phyloP scores from a whole-genome alignment of 1,139 yeast genomes.

The Ogataea hybrid region DNA sequence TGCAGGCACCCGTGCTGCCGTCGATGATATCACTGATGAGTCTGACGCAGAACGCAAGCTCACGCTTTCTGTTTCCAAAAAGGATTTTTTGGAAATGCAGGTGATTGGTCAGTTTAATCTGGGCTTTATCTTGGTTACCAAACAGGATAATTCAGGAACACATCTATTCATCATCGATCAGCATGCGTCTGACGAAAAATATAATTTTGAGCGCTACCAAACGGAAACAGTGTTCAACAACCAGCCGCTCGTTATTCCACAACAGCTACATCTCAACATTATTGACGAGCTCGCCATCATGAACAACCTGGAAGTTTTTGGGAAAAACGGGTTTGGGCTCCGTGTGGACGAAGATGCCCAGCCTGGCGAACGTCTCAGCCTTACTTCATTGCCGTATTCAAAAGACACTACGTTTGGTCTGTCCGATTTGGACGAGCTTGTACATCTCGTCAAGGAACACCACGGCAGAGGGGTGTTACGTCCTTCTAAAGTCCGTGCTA shows the following conservation, averaged over 20 bases:
- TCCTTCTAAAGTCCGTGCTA: conserved; percentile 75
- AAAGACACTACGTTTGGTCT: conserved; percentile 64
- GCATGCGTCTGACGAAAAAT: conserved; percentile 97
- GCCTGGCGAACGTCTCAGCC: conserved; percentile 56
- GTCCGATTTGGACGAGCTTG: conserved; percentile 72
- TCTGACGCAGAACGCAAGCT: conserved; percentile 54
- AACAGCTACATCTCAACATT: conserved; percentile 60
- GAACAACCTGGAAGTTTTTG: conserved; percentile 56
- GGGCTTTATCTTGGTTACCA: conserved; percentile 79
- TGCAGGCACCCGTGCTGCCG: background rate
- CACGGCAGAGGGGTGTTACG: conserved; percentile 45
- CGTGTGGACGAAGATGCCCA: conserved; percentile 44
- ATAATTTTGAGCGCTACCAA: conserved; percentile 74
- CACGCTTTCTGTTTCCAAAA: conserved; percentile 54
- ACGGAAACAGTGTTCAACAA: conserved; percentile 52
- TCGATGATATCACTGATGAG: conserved; percentile 34
- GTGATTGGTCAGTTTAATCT: conserved; percentile 90
- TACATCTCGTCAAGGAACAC: conserved; percentile 53
- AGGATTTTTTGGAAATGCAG: conserved; percentile 68
- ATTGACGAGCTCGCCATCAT: conserved; percentile 73
- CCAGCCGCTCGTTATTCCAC: conserved; percentile 74
- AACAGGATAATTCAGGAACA: conserved; percentile 33
- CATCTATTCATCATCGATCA: conserved; percentile 90
- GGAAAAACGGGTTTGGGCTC: conserved; percentile 73
- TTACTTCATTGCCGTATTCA: conserved; percentile 71